Evolutionary conservation across 306 rosid species (phyloP), one percentile per base, ranked within the genome.

Genomic region (Canavalia gladiata): DNA sequence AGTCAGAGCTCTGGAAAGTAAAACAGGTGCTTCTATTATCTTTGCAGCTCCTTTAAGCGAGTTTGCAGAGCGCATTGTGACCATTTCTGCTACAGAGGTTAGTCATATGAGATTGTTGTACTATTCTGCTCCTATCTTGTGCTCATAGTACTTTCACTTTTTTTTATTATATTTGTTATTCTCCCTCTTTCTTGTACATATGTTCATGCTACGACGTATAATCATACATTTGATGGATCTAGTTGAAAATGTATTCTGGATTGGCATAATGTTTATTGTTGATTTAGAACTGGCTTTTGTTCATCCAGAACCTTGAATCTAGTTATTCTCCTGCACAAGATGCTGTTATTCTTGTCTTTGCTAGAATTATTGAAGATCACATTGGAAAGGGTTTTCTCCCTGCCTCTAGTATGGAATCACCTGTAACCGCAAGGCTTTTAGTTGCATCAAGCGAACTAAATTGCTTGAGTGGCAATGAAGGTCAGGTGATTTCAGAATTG

Each of bases 41-140:
- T 90, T 90, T 85, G 81, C 89, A 81, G 79, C 89, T 83, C 87
- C 89, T 72, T 62, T 74, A 77, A 79, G 62, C 37, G 39, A 82
- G 83, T 79, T 75, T 76, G 81, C 80, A 50, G 94, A 90, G 77
- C 92, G 94, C 70, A 35, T 87, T 25, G 73, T 87, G 80, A 90
- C 94, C 82, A 81, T 90, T 80, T 88, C 90, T 74, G 90, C 94
- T 8, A 9, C 29, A n/a, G 94, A 90, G 94, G 94, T 90, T 74
- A 85, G 89, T 86, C 77, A 30, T 25, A 4, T 12, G 25, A 68
- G 68, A 67, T 67, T 68, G 69, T 2, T 68, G 46, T 80, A 37
- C 71, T 49, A 35, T 67, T 43, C 43, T 31, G 56, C 68, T 33
- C 31, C 43, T 62, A 64, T 51, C 58, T 43, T 42, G 28, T 66